Evolutionary conservation across 306 rosid species (phyloP).

Genomic region (Trifolium subterraneum): DNA sequence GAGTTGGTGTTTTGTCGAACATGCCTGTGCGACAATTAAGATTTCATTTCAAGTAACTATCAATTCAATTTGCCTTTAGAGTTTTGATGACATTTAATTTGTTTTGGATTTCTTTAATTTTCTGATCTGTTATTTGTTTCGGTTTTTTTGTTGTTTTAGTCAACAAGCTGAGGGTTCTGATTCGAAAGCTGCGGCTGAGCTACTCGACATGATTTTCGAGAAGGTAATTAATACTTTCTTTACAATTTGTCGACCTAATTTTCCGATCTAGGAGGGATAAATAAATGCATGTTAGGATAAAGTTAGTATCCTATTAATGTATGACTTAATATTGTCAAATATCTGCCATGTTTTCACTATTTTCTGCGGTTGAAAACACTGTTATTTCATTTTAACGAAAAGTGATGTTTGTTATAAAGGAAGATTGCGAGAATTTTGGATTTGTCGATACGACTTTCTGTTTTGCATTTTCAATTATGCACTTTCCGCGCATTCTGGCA

Average conservation of each 20-base stretch:
- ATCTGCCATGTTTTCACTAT: neutral
- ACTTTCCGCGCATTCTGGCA: neutral
- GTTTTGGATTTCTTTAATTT: neutral
- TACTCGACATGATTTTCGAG: conserved; percentile 73
- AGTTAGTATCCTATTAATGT: too few relatives aligned
- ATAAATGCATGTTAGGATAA: too few relatives aligned
- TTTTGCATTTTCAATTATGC: neutral
- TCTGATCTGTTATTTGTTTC: conserved; percentile 35
- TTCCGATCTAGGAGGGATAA: neutral
- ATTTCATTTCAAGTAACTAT: conserved; percentile 64
- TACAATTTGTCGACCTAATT: neutral
- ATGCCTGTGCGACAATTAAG: conserved; percentile 55
- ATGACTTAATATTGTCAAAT: too few relatives aligned
- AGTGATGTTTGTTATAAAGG: neutral
- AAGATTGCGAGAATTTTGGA: neutral
- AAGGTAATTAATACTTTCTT: conserved; percentile 48
- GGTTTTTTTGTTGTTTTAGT: conserved; percentile 39
- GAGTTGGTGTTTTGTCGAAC: conserved; percentile 66
- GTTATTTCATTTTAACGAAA: neutral
- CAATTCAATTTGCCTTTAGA: neutral
- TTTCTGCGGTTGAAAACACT: neutral
- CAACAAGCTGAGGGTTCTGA: conserved; percentile 61
- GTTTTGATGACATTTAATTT: conserved; percentile 25
- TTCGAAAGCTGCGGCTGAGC: conserved; percentile 85
- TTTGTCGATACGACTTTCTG: neutral